Conservation (phyloP, 2,329 filamentous ascomycete species). For the Colletotrichum musicola region DNA sequence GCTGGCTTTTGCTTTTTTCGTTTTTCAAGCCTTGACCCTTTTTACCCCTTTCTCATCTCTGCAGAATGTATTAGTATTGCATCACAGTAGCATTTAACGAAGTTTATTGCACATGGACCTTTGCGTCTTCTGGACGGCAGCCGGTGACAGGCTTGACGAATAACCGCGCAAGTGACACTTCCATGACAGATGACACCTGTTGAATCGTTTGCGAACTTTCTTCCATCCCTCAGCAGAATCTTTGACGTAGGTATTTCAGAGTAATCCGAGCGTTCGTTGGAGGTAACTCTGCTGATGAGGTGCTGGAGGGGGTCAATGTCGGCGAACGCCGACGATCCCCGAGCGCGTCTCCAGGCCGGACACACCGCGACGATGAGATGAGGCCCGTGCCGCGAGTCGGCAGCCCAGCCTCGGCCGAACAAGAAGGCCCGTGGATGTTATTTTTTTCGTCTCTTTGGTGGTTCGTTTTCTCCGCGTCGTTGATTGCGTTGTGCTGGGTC, state of each 20-base stretch:
- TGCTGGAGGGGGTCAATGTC: background rate
- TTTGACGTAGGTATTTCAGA: background rate
- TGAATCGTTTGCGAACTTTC: background rate
- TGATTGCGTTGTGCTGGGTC: too few species aligned
- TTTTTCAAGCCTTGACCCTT: background rate
- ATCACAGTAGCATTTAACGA: constrained; percentile 1
- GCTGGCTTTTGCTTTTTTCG: too few species aligned
- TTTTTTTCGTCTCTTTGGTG: too few species aligned
- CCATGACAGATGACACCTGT: background rate
- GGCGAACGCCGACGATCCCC: background rate
- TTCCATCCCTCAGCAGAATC: background rate
- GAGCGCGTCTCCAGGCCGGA: background rate
- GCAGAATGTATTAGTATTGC: constrained; percentile 5
- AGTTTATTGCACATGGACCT: constrained; percentile 8
- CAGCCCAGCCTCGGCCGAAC: background rate
- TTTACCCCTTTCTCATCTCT: too few species aligned
- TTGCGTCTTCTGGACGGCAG: background rate
- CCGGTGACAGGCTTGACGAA: background rate
- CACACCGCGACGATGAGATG: background rate
- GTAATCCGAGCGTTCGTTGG: background rate
- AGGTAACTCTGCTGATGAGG: constrained; percentile 1
- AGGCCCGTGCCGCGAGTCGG: background rate
- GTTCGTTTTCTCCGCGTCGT: too few species aligned
- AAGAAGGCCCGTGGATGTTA: background rate
- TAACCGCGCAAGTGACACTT: background rate